Conservation (phyloP, 2,329 filamentous ascomycete genomes). For the Hymenoscyphus scutula region DNA sequence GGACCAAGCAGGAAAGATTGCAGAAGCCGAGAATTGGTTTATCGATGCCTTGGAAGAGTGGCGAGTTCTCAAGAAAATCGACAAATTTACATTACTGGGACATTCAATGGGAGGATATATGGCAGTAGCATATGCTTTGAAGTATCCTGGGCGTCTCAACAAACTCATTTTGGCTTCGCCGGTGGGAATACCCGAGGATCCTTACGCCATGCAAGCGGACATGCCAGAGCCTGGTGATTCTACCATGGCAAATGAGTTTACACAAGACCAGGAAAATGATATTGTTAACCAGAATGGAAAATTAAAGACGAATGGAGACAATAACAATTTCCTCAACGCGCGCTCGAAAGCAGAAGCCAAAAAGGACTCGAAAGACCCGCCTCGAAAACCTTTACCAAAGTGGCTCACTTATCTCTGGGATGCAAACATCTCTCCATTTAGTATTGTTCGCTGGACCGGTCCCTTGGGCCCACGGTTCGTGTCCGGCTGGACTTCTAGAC, state of each 20-base stretch:
- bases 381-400: conserved; percentile 62
- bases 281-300: conserved; percentile 43
- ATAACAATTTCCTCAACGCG: conserved; percentile 55
- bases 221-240: conserved; percentile 76
- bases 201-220: conserved; percentile 77
- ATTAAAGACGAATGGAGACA: conserved; percentile 31
- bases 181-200: conserved; percentile 91
- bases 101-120: conserved; percentile 95
- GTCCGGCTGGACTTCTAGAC: conserved; percentile 89
- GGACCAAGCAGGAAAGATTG: conserved; percentile 73
- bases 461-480: conserved; percentile 89
- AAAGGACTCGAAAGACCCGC: conserved; percentile 34
- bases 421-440: conserved; percentile 93
- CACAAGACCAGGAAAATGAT: conserved; percentile 62
- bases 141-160: conserved; percentile 91
- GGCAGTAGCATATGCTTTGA: conserved; percentile 89
- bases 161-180: conserved; percentile 95
- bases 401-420: conserved; percentile 97
- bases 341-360: conserved; percentile 42
- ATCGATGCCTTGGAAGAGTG: conserved; percentile 95
- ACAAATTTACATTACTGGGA: conserved; percentile 88
- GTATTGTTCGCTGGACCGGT: conserved; percentile 80
- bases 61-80: conserved; percentile 83
- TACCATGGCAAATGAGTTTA: conserved; percentile 73
- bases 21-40: conserved; percentile 93